Percentiles rank a stretch among this genome's conserved stretches.
Conservation (phyloP, 306 rosid species). For the Inga laurina region DNA sequence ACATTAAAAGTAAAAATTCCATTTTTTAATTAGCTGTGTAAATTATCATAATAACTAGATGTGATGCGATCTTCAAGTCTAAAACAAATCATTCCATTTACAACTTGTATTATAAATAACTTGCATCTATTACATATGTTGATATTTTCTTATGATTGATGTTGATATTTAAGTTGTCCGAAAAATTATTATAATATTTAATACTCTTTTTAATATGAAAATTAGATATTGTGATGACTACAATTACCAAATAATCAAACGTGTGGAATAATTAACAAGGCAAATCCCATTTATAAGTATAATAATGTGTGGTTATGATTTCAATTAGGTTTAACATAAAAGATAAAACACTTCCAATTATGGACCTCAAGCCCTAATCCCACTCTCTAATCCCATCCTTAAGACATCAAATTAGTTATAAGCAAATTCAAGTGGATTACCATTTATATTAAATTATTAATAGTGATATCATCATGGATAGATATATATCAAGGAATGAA, state of each 20-base stretch:
- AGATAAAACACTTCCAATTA: slow-evolving; percentile 16
- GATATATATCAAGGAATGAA: not conserved
- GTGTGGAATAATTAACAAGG: not conserved
- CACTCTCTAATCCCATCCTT: slow-evolving; percentile 1
- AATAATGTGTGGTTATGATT: not conserved
- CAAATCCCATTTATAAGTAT: not conserved
- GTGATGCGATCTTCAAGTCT: no score
- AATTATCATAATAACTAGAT: no score
- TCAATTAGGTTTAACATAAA: not conserved
- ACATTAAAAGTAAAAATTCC: no score
- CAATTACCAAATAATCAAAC: not conserved
- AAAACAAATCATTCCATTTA: no score
- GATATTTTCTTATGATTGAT: not conserved
- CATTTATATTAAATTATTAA: not conserved
- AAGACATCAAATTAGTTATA: slow-evolving; percentile 4
- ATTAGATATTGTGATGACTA: not conserved
- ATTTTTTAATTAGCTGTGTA: no score
- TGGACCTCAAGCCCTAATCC: slow-evolving; percentile 13
- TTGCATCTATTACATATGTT: no score
- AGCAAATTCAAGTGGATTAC: not conserved
- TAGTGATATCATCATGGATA: not conserved
- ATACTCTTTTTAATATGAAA: not conserved
- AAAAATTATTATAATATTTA: not conserved
- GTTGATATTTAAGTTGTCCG: not conserved
- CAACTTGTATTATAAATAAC: no score